Conservation (phyloP, 148 eudicot species). For the Heliamphora exappendiculata region DNA sequence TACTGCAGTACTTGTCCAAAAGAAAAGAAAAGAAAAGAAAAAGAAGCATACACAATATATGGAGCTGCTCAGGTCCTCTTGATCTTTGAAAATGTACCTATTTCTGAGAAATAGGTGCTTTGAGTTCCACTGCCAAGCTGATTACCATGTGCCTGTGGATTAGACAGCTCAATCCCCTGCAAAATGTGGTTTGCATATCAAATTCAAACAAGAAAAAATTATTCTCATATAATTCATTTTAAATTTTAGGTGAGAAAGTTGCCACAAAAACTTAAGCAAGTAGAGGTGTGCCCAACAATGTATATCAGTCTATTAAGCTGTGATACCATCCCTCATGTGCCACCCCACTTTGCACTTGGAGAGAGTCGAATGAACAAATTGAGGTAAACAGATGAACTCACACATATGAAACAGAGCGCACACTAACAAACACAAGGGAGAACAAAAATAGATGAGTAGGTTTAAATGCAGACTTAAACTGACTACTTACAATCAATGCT, state of each 20-base stretch:
- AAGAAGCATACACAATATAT: background rate
- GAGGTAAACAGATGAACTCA: background rate
- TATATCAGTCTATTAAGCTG: too few relatives aligned
- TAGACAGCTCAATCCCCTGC: constrained; percentile 91
- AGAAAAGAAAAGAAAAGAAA: background rate
- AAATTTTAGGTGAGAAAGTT: too few relatives aligned
- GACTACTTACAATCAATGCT: too few relatives aligned
- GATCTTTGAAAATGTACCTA: constrained; percentile 92
- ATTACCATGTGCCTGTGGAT: constrained; percentile 93
- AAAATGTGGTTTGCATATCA: background rate
- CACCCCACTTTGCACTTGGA: too few relatives aligned
- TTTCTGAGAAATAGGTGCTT: constrained; percentile 94
- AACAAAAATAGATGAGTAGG: background rate
- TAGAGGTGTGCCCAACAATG: too few relatives aligned
- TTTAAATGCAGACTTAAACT: background rate
- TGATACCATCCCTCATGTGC: too few relatives aligned
- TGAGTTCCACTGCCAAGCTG: constrained; percentile 92
- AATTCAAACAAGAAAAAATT: background rate
- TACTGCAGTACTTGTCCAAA: too few relatives aligned
- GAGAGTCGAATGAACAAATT: background rate
- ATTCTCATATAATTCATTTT: too few relatives aligned
- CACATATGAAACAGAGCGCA: background rate
- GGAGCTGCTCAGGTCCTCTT: constrained; percentile 49
- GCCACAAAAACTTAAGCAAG: too few relatives aligned
- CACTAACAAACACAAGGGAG: background rate